phyloP scores from a whole-genome alignment of 768 basidiomycete species.

The Pulveroboletus sp. region DNA sequence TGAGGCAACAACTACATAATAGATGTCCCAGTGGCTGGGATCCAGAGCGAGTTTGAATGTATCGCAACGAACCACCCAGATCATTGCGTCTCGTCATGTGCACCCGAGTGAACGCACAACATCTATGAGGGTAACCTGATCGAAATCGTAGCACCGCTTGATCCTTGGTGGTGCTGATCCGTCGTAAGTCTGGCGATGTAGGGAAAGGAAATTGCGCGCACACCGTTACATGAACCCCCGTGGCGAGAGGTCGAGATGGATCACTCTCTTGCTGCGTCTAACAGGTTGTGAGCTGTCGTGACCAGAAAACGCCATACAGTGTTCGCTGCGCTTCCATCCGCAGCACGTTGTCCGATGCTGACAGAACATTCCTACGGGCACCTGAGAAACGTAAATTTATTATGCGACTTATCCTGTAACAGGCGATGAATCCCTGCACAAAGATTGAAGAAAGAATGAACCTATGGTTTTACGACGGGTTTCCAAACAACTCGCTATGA shows the following conservation, averaged over 20 bases:
- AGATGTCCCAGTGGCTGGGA: too few species aligned
- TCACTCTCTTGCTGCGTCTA: not conserved
- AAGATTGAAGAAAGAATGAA: not conserved
- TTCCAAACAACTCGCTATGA: too few species aligned
- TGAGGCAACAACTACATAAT: too few species aligned
- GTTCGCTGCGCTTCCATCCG: not conserved
- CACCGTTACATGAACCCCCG: not conserved
- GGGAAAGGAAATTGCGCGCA: not conserved
- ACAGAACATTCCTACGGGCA: not conserved
- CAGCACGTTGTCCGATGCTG: not conserved
- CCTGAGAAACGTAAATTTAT: not conserved
- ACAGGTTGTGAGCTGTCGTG: not conserved
- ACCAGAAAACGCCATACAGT: not conserved
- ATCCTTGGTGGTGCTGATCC: not conserved
- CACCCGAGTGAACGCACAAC: not conserved
- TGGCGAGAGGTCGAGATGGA: too few species aligned
- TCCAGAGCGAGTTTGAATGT: not conserved
- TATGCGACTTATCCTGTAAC: not conserved
- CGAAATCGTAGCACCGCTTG: not conserved
- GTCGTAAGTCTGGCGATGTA: not conserved
- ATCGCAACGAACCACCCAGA: not conserved
- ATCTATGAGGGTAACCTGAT: not conserved
- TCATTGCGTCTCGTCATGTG: not conserved
- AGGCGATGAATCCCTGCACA: not conserved
- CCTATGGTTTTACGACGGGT: not conserved